These are phyloP conservation scores for Phanerochaete carnosa DNA, from an alignment of 768 basidiomycete genomes.

Conservation along the genomic window DNA sequence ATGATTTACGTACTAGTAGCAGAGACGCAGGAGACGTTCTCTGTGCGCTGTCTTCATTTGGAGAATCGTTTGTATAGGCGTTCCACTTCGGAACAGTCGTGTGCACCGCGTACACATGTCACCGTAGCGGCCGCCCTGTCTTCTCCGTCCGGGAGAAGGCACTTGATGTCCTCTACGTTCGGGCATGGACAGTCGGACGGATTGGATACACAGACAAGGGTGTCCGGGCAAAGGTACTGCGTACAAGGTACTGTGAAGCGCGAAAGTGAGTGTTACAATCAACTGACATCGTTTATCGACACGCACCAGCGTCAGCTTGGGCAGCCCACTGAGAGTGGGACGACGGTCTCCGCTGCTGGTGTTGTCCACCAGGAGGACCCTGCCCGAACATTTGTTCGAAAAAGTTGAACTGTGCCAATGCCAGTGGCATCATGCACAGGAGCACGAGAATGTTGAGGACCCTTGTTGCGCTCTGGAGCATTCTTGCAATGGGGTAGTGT, in stretches of 20 bases:
- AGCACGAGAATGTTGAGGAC: constrained; percentile 20
- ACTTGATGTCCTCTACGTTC: constrained; percentile 71
- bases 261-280: not conserved
- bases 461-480: not conserved
- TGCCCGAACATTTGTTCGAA: constrained; percentile 78
- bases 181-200: constrained; percentile 79
- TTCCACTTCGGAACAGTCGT: constrained; percentile 63
- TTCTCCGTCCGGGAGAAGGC: constrained; percentile 62
- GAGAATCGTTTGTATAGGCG: constrained; percentile 42
- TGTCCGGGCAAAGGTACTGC: constrained; percentile 72
- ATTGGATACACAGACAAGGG: constrained; percentile 61
- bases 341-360: constrained; percentile 37
- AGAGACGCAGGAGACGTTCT: not conserved
- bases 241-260: constrained; percentile 61
- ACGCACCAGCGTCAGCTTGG: constrained; percentile 61
- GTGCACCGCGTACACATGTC: constrained; percentile 63
- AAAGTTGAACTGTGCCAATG: constrained; percentile 70
- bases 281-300: not conserved
- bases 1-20: not conserved
- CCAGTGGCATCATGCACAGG: constrained; percentile 35
- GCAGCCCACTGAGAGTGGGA: constrained; percentile 68
- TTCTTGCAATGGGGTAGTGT: not conserved
- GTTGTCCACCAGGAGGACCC: constrained; percentile 52
- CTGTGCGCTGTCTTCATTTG: constrained; percentile 23
- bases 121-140: constrained; percentile 55